These are phyloP conservation scores for Claviceps capensis DNA, from an alignment of 2,329 filamentous ascomycete species.

Conservation along the genomic window DNA sequence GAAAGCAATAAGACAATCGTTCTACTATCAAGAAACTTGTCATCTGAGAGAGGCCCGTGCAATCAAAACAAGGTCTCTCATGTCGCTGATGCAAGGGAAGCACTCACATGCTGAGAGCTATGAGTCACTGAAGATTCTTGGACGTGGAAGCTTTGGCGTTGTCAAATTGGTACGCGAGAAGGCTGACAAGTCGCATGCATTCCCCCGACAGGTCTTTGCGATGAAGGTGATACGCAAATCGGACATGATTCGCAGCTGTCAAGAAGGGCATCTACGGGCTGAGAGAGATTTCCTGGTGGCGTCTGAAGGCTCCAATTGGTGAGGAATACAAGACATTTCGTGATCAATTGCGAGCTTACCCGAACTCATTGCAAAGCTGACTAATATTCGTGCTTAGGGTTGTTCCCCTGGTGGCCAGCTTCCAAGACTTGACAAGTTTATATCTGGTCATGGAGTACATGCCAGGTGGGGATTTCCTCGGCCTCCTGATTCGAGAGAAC, in stretches of 20 bases:
- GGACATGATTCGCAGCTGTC: constrained; percentile 78
- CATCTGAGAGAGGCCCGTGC: constrained; percentile 61
- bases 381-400: constrained; percentile 38
- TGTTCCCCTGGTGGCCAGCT: constrained; percentile 74
- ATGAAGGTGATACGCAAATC: constrained; percentile 97
- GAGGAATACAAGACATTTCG: constrained; percentile 9
- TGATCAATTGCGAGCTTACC: neutral
- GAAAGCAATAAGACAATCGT: constrained; percentile 39
- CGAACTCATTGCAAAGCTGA: neutral
- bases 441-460: constrained; percentile 98
- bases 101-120: constrained; percentile 33
- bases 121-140: constrained; percentile 67
- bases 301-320: constrained; percentile 76
- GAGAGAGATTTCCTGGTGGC: constrained; percentile 86
- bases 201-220: constrained; percentile 54
- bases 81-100: constrained; percentile 5
- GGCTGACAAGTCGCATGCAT: constrained; percentile 14
- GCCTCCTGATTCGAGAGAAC: constrained; percentile 72
- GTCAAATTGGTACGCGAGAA: constrained; percentile 73
- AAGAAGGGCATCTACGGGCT: constrained; percentile 83
- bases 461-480: constrained; percentile 89
- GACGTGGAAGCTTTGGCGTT: constrained; percentile 89
- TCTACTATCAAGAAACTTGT: constrained; percentile 54
- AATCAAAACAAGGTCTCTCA: constrained; percentile 31
- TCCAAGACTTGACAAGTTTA: constrained; percentile 71